Evolutionary conservation across 2,329 filamentous ascomycete genomes (phyloP), one percentile per base, ranked within the genome.

Genomic region (Elsinoe necatrix): DNA sequence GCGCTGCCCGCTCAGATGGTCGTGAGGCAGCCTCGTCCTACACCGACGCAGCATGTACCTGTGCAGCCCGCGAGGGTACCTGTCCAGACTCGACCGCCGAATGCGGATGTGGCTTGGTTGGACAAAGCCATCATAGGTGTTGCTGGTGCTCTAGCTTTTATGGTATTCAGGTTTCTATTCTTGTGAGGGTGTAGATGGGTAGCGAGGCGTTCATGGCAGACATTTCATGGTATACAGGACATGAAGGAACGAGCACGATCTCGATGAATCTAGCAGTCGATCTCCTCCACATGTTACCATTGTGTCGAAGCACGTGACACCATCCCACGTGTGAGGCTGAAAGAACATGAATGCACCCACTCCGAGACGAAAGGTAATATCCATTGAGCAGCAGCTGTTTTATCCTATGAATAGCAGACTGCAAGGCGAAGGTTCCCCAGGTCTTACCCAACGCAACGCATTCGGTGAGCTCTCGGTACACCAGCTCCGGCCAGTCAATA

Each of bases 101-200:
- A 29, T 7, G 45, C 56, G 29, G 57, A 59, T 7, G 45, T 54
- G 9, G 57, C 54, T 41, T 95, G 89, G 86, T 77, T 95, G 16
- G 91, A 95, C 69, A 82, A 87, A 61, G 80, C 85, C 35, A 95
- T 95, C 62, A 81, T 85, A 20, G 85, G 82, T 5, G 71, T 95
- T 16, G 75, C 88, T 0, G 77, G 88, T 12, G 75, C 87, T 23
- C 73, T 95, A 18, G 73, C 84, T 2, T 81, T 87, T 20, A 81
- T 95, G 75, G 73, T 95, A 2, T 61, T 80, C 21, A 75, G 74
- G 8, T 37, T 42, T 47, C 41, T 56, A 1, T 56, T 56, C 54
- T 23, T 56, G 16, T 56, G 57, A 77, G 9, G 11, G 77, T 57
- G 69, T 79, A 25, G 58, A 68, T 63, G 57, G 45, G 50, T 56